phyloP scores from a whole-genome alignment of 345 rosid species.

The Aquilaria yunnanensis region DNA sequence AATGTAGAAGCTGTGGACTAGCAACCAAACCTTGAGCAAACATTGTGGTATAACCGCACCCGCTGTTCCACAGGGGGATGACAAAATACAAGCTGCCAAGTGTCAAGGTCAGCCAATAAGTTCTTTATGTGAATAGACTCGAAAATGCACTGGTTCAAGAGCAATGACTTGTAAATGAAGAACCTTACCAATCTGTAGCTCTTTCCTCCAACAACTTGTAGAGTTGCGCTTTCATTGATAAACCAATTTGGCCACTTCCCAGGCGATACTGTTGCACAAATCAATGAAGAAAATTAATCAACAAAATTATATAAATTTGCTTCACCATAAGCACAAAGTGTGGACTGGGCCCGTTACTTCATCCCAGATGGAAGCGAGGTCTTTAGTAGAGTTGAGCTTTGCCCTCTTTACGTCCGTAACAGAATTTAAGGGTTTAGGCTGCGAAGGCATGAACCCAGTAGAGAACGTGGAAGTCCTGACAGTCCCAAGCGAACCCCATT shows the following conservation, averaged over 20 bases:
- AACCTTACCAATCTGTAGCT: conserved; percentile 67
- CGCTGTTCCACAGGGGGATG: conserved; percentile 73
- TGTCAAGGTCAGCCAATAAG: conserved; percentile 4
- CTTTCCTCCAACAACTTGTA: conserved; percentile 71
- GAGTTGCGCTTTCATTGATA: conserved; percentile 63
- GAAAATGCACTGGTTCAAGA: background rate
- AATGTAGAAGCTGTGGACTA: background rate
- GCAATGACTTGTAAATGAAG: background rate
- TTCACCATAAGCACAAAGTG: background rate
- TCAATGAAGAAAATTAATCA: background rate
- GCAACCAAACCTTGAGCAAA: conserved; percentile 71
- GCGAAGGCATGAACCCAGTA: conserved; percentile 69
- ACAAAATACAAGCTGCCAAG: conserved; percentile 77
- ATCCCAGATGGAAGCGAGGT: conserved; percentile 80
- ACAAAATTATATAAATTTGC: background rate
- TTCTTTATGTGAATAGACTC: conserved; percentile 5
- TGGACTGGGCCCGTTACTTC: conserved; percentile 35
- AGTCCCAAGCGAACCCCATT: conserved; percentile 66
- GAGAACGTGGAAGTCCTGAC: conserved; percentile 70
- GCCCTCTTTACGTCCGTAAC: conserved; percentile 77
- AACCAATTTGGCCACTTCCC: conserved; percentile 86
- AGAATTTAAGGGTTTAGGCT: conserved; percentile 80
- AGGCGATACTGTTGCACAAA: conserved; percentile 55
- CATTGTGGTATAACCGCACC: conserved; percentile 86
- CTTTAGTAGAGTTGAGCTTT: conserved; percentile 58